Evolutionary conservation across 2,329 filamentous ascomycete genomes (phyloP), one percentile per base, ranked within the genome.

Genomic region (Tolypocladium endophyticum): DNA sequence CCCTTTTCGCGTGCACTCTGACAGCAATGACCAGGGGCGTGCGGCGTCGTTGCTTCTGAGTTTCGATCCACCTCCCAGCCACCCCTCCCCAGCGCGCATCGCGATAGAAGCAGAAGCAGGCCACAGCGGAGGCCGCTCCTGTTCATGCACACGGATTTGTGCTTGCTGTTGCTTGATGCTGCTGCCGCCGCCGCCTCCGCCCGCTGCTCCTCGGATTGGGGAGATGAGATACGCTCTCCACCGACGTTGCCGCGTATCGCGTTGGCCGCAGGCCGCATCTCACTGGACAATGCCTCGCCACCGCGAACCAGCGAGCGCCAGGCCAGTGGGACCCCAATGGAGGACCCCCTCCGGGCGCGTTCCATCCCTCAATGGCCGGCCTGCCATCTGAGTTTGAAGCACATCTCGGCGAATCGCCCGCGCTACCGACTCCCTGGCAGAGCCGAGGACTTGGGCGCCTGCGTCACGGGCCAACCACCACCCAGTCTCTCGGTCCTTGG

Each of bases 261-360:
- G 54, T 43, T 50, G 25, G 52, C 20, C 33, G 18, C 41, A n/a
- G 30, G 36, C 35, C 28, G 35, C 53, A n/a, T 47, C 56, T 59
- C 41, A 62, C 59, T 62, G 58, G 59, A 55, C 59, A 64, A 62
- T 62, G 55, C 61, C 55, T 57, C 43, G 55, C 53, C 43, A 39
- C n/a, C 43, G 6, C 33, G 41, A 38, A 45, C 39, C 16, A 35
- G 57, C 39, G 25, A 43, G 57, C 43, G 25, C 20, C 33, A 14
- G 11, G 33, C 33, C 7, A 4, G 33, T 50, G 35, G 50, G 50
- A n/a, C 18, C 8, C 50, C 28, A 14, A 35, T n/a, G 11, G 28
- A 33, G 8, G 30, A 5, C 12, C 12, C 43, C 30, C 47, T 47
- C 47, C 23, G 47, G 9, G 11, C 35, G 18, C 18, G 20, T 41